Evolutionary conservation across 2,329 filamentous ascomycete species (phyloP), one percentile per base, ranked within the genome.

Genomic region (Cladosporium velox): DNA sequence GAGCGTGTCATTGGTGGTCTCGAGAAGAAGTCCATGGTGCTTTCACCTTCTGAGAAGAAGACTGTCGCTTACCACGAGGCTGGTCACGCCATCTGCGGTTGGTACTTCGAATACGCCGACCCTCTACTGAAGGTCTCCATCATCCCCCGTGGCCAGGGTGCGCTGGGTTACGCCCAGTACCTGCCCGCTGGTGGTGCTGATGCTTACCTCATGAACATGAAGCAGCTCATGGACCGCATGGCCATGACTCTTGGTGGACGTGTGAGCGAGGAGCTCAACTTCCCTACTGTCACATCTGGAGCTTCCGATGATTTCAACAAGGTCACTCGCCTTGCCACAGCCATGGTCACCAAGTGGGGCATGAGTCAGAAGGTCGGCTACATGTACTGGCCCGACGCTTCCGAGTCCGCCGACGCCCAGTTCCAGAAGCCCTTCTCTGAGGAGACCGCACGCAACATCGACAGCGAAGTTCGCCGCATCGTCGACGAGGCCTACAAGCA

Each of bases 341-440:
- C 91, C 68, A 99, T 99, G 95, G 95, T 99, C 34, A 99, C 94
- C n/a, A 92, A 97, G 78, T 99, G 93, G 90, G 95, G 95, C 72
- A 99, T 99, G 95, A 96, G 91, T 49, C 87, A 91, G 71, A 96
- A 96, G 82, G 90, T 99, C 57, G 94, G 94, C 34, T 93, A 93
- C 70, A 85, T 99, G 69, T 91, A 96, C 83, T 99, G 94, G 79
- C 90, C 95, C 24, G 44, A 65, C 24, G 64, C 64, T 5, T 65
- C 64, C 11, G 64, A 65, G 47, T 65, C 64, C 30, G 34, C 55
- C n/a, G 64, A 60, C 10, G 64, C 64, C 26, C 58, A 59, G 32
- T 65, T 65, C 64, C 64, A 93, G 77, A 99, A 99, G 83, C 95
- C 95, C 0, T 99, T 98, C 81, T 94, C 92, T 26, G 95, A 99